phyloP scores from a whole-genome alignment of 768 basidiomycete species.

The Paxillus ammoniavirescens region DNA sequence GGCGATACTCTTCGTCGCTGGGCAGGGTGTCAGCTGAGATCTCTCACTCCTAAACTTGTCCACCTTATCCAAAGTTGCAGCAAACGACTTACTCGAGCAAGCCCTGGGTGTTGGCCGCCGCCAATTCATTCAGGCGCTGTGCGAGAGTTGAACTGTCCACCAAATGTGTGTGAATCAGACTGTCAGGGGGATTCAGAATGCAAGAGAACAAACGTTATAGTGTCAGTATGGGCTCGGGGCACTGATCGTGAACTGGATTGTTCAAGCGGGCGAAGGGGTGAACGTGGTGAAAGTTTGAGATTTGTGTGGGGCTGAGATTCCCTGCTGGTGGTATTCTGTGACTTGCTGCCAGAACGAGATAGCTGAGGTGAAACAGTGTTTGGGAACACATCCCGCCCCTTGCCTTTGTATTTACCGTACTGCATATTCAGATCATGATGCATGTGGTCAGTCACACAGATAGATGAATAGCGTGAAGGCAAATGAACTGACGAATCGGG shows the following conservation, averaged over 20 bases:
- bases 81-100: constrained; percentile 59
- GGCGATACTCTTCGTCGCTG: constrained; percentile 84
- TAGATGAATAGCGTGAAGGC: constrained; percentile 13
- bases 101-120: constrained; percentile 76
- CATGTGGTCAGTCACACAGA: constrained; percentile 7
- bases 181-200: constrained; percentile 4
- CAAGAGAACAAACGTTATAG: constrained; percentile 50
- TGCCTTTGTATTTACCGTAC: constrained; percentile 60
- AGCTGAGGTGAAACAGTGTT: constrained; percentile 36
- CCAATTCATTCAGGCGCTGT: constrained; percentile 78
- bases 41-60: not conserved
- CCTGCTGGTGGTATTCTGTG: constrained; percentile 18
- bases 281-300: constrained; percentile 19
- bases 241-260: constrained; percentile 16
- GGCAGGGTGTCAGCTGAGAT: constrained; percentile 3
- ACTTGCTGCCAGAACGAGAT: constrained; percentile 19
- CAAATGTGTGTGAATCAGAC: constrained; percentile 10
- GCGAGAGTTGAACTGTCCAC: constrained; percentile 65
- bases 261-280: constrained; percentile 23
- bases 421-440: constrained; percentile 17
- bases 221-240: constrained; percentile 40
- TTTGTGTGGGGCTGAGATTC: constrained; percentile 14
- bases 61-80: not conserved
- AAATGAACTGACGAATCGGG: constrained; percentile 52
- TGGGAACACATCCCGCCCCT: constrained; percentile 45